A percentile compares a stretch with the other conserved stretches of the same genome.
These are phyloP conservation scores for Solanum pinnatisectum DNA, from an alignment of 257 asterid species.

Conservation along the genomic window DNA sequence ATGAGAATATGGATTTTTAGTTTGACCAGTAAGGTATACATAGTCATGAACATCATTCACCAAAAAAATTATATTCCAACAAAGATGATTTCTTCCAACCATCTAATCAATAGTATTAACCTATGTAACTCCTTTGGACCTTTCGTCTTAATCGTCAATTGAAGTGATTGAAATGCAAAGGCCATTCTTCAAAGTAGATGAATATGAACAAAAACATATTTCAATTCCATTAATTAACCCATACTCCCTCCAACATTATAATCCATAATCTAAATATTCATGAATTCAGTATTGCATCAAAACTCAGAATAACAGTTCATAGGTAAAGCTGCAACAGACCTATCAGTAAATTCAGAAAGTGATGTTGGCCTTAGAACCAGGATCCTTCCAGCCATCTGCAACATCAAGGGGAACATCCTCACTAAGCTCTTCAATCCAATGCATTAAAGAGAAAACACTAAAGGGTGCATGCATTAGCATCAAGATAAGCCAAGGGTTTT, in stretches of 20 bases:
- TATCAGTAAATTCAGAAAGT: conserved; percentile 62
- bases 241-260: neutral
- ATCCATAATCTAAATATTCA: neutral
- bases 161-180: neutral
- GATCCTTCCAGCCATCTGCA: conserved; percentile 87
- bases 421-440: neutral
- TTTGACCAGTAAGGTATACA: neutral
- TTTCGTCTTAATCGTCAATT: neutral
- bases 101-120: neutral
- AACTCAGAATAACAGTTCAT: conserved; percentile 4
- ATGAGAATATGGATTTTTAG: neutral
- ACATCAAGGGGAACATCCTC: neutral
- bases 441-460: neutral
- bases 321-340: conserved; percentile 26
- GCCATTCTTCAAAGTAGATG: neutral
- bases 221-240: neutral
- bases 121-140: neutral
- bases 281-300: neutral
- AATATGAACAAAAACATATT: neutral
- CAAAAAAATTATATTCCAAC: neutral
- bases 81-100: neutral
- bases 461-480: neutral
- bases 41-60: neutral
- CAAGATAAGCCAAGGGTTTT: neutral
- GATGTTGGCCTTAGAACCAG: conserved; percentile 67